These are phyloP conservation scores for Ophiostoma tasmaniense DNA, from an alignment of 2,329 filamentous ascomycete species.

Conservation along the genomic window DNA sequence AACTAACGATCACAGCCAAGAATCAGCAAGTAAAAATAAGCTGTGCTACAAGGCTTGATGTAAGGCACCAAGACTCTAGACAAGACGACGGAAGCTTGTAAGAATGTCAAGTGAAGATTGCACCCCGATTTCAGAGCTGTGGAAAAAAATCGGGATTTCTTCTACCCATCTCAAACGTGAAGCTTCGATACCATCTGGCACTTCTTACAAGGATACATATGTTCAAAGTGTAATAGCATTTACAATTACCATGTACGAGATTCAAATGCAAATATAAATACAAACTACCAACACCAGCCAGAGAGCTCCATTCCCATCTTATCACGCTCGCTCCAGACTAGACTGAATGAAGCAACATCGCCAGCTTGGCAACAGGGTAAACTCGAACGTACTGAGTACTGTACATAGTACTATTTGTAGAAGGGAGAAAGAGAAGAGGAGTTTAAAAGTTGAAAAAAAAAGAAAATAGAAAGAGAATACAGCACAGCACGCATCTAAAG, in stretches of 20 bases:
- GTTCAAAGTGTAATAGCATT: too few species aligned
- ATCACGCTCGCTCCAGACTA: not conserved
- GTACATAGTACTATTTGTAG: too few species aligned
- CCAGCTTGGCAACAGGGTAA: not conserved
- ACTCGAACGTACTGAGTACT: not conserved
- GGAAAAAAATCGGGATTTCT: not conserved
- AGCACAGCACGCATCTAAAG: not conserved
- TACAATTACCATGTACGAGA: not conserved
- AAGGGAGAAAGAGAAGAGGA: too few species aligned
- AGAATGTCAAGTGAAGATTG: not conserved
- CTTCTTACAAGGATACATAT: not conserved
- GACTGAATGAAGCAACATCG: not conserved
- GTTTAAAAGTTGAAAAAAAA: too few species aligned
- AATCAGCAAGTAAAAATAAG: not conserved
- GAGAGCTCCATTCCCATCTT: not conserved
- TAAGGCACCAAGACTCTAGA: not conserved
- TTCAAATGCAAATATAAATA: not conserved
- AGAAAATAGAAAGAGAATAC: too few species aligned
- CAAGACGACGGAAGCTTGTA: not conserved
- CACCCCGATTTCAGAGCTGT: not conserved
- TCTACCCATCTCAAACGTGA: not conserved
- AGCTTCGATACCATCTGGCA: not conserved
- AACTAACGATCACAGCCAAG: not conserved
- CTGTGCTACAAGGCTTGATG: not conserved
- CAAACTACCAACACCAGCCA: not conserved